Conservation (phyloP, 2,329 filamentous ascomycete genomes). For the Bipolaris victoriae region DNA sequence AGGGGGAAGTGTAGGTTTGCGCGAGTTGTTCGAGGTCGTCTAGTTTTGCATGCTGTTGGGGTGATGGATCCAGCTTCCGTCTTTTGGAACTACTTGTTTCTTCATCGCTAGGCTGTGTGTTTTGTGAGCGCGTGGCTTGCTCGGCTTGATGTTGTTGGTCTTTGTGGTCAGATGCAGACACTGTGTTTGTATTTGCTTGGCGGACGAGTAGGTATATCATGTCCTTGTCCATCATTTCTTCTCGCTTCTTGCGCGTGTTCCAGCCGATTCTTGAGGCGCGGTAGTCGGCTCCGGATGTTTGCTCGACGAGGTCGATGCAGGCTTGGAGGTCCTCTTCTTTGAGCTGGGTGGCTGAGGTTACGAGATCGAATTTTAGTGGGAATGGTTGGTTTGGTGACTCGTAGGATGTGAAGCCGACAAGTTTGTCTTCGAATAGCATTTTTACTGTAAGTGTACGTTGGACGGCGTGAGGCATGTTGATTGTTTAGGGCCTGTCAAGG, state of each 20-base stretch:
- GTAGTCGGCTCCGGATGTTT: constrained; percentile 70
- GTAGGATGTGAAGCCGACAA: constrained; percentile 4
- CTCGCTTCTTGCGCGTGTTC: constrained; percentile 65
- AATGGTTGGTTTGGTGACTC: not conserved
- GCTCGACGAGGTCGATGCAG: constrained; percentile 64
- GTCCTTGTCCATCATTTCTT: constrained; percentile 71
- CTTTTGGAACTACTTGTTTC: not conserved
- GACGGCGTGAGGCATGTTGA: constrained; percentile 2
- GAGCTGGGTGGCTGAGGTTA: constrained; percentile 39
- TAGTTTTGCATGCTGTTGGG: not conserved
- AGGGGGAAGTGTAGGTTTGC: not conserved
- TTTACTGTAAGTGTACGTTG: constrained; percentile 6
- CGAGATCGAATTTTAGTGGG: constrained; percentile 28
- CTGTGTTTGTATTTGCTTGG: not conserved
- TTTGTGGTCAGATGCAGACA: not conserved
- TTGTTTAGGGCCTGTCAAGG: not conserved
- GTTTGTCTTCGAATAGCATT: constrained; percentile 13
- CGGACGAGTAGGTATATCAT: constrained; percentile 70
- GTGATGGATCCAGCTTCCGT: not conserved
- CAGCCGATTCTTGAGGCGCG: constrained; percentile 67
- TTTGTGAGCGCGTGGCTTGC: not conserved
- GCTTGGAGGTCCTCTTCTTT: constrained; percentile 51
- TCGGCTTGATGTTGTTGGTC: not conserved
- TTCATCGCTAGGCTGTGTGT: no score
- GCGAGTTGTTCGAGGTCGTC: not conserved